Conservation (phyloP, 352 stramenopile species). For the Pythium myriotylum region DNA sequence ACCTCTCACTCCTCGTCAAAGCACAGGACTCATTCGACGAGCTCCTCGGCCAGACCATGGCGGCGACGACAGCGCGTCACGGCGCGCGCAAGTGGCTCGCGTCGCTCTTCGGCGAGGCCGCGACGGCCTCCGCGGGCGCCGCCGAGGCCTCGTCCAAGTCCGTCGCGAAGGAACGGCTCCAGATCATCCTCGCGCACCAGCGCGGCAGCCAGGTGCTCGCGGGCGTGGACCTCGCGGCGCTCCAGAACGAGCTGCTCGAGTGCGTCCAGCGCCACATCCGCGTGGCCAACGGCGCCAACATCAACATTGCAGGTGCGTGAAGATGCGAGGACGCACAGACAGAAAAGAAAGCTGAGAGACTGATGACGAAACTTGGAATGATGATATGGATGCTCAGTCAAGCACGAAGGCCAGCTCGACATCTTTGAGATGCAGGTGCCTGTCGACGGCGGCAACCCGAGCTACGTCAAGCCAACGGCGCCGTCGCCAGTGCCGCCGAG, state of each 20-base stretch:
- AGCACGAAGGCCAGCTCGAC: slow-evolving; percentile 85
- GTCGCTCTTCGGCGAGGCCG: slow-evolving; percentile 67
- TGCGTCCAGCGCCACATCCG: slow-evolving; percentile 89
- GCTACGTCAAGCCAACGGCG: slow-evolving; percentile 23
- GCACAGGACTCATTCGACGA: neutral
- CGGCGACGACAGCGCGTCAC: slow-evolving; percentile 46
- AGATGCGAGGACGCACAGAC: neutral
- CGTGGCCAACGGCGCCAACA: slow-evolving; percentile 84
- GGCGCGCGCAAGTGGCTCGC: slow-evolving; percentile 82
- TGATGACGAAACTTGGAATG: too few species aligned
- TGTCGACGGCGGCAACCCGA: slow-evolving; percentile 58
- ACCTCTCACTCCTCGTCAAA: slow-evolving; percentile 3
- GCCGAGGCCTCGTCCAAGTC: slow-evolving; percentile 65
- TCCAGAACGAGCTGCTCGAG: slow-evolving; percentile 84
- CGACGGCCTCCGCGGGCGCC: slow-evolving; percentile 22
- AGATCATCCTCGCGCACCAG: slow-evolving; percentile 90
- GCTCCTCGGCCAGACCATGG: slow-evolving; percentile 32
- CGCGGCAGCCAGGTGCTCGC: slow-evolving; percentile 82
- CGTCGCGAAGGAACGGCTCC: slow-evolving; percentile 84
- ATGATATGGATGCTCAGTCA: slow-evolving; percentile 66
- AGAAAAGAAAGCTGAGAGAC: neutral
- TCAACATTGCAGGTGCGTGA: slow-evolving; percentile 82
- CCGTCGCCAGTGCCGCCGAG: slow-evolving; percentile 11
- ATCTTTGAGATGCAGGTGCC: slow-evolving; percentile 93
- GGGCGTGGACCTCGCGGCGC: slow-evolving; percentile 73